Percentiles rank a stretch among this genome's conserved stretches.
Conservation (phyloP, 1,139 yeast species). For the Suhomyces bribrorum region DNA sequence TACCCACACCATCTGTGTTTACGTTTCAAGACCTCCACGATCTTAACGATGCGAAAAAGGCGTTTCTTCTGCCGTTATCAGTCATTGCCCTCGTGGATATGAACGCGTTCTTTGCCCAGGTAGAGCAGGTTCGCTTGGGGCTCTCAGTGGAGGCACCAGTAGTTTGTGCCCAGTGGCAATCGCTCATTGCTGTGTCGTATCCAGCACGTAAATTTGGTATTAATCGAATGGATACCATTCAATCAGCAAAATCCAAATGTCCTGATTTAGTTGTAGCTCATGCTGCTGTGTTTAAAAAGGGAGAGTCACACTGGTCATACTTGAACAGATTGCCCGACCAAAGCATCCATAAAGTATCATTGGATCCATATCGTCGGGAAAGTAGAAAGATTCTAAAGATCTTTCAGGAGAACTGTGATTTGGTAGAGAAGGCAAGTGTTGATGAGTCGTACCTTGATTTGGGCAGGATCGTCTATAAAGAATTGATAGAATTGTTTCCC, state of each 20-base stretch:
- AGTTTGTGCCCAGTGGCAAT: conserved; percentile 92
- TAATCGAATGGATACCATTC: conserved; percentile 70
- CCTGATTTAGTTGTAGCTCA: conserved; percentile 78
- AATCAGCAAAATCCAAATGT: conserved; percentile 71
- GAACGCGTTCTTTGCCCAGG: conserved; percentile 95
- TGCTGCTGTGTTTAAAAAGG: conserved; percentile 91
- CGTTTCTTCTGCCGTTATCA: conserved; percentile 70
- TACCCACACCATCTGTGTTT: conserved; percentile 10
- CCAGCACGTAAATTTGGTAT: conserved; percentile 87
- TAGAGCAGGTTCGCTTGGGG: conserved; percentile 76
- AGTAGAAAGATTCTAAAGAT: conserved; percentile 75
- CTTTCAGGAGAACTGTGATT: conserved; percentile 55
- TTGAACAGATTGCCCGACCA: conserved; percentile 43
- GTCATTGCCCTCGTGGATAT: conserved; percentile 84
- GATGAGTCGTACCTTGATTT: conserved; percentile 90
- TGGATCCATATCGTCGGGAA: conserved; percentile 89
- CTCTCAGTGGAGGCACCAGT: conserved; percentile 72
- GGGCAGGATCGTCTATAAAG: conserved; percentile 47
- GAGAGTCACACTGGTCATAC: conserved; percentile 82
- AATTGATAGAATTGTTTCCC: conserved; percentile 30
- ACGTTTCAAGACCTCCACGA: conserved; percentile 49
- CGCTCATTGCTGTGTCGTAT: conserved; percentile 85
- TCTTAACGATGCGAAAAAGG: conserved; percentile 43
- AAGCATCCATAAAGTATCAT: conserved; percentile 71
- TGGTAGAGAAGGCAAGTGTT: conserved; percentile 90